Conservation (phyloP, 768 basidiomycete species). For the Tulasnella sp. region DNA sequence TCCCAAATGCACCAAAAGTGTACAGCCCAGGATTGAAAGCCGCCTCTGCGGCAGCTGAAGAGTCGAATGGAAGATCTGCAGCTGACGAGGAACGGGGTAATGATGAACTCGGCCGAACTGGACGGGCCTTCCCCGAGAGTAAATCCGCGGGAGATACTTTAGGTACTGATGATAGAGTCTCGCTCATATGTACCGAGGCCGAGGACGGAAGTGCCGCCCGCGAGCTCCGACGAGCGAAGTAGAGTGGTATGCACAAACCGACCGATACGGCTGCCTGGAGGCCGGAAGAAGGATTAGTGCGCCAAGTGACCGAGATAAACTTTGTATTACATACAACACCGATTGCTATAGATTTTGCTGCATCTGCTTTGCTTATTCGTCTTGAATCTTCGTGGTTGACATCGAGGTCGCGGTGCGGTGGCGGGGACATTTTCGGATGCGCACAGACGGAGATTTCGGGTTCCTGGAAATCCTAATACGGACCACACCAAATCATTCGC, state of each 20-base stretch:
- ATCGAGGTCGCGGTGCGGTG: not conserved
- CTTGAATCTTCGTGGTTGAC: not conserved
- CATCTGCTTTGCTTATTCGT: not conserved
- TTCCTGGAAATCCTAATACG: not conserved
- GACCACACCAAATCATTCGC: not conserved
- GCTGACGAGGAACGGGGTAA: not conserved
- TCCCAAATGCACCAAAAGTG: not conserved
- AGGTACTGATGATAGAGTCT: not conserved
- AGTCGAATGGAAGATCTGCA: not conserved
- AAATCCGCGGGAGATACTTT: not conserved
- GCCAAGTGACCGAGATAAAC: not conserved
- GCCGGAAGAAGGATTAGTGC: not conserved
- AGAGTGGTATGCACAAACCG: constrained; percentile 5
- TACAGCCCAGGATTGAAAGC: constrained; percentile 5
- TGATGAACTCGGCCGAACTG: not conserved
- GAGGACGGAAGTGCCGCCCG: not conserved
- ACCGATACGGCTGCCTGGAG: constrained; percentile 1
- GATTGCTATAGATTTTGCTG: not conserved
- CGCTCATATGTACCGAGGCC: not conserved
- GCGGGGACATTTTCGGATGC: not conserved
- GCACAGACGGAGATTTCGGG: not conserved
- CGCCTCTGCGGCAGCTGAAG: not conserved
- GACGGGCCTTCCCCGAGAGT: not conserved
- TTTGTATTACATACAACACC: not conserved
- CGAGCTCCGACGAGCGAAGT: not conserved